These are phyloP conservation scores for Excoecaria agallocha DNA, from an alignment of 345 rosid species.

Conservation along the genomic window DNA sequence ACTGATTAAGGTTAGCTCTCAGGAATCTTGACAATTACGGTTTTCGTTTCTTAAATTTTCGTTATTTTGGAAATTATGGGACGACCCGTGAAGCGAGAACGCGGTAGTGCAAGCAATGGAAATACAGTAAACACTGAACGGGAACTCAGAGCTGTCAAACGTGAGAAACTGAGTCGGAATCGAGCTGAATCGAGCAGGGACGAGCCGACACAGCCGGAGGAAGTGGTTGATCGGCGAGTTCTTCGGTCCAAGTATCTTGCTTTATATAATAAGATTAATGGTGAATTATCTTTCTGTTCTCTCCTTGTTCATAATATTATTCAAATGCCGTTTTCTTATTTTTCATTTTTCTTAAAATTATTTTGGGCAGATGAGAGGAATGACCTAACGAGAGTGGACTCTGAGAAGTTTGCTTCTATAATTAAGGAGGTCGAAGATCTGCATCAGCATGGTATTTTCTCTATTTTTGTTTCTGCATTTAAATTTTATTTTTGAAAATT, in stretches of 20 bases:
- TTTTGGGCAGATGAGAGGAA: conserved; percentile 60
- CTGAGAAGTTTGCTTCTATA: conserved; percentile 55
- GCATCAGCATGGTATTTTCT: conserved; percentile 54
- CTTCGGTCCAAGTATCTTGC: conserved; percentile 76
- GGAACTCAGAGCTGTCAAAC: conserved; percentile 23
- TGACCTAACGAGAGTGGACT: conserved; percentile 55
- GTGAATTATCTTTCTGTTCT: conserved; percentile 20
- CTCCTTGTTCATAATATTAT: not conserved
- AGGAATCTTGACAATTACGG: not conserved
- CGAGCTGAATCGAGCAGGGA: conserved; percentile 4
- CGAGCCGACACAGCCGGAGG: conserved; percentile 21
- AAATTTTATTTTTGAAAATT: not conserved
- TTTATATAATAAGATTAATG: conserved; percentile 50
- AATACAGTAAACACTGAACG: not conserved
- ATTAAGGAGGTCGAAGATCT: conserved; percentile 61
- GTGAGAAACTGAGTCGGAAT: conserved; percentile 15
- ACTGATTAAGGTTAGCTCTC: not conserved
- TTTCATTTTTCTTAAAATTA: not conserved
- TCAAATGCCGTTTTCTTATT: not conserved
- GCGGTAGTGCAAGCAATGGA: not conserved
- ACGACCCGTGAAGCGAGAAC: conserved; percentile 6
- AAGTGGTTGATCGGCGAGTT: conserved; percentile 46
- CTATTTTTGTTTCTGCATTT: too few relatives aligned
- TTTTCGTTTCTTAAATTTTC: not conserved
- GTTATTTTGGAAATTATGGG: conserved; percentile 12